Evolutionary conservation across 768 basidiomycete species (phyloP), one percentile per base, ranked within the genome.

Genomic region (Suillus subalutaceus): DNA sequence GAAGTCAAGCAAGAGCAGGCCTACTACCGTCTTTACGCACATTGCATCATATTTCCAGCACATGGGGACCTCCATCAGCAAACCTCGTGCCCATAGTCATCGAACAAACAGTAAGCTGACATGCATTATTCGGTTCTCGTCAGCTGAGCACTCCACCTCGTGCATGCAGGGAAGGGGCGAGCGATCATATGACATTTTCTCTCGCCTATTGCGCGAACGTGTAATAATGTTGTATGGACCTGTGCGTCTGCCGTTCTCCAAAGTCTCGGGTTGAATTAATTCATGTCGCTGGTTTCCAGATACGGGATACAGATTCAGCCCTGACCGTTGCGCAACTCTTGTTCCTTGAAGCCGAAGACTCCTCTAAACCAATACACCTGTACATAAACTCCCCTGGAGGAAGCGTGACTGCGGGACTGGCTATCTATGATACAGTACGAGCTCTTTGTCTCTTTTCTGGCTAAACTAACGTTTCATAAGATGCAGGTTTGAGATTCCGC

Each of bases 321-420:
- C 82, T 97, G 65, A 85, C 90, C 41, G 94, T 97, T 8, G 94
- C 96, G 1, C 96, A 98, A 73, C 83, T 99, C 9, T 88, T 99
- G 50, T 98, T 97, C 78, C 84, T 98, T 66, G 97, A 99, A 82
- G 96, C 97, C 1, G 96, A 97, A 77, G 96, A 98, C 69, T 88
- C 95, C 0, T 88, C 90, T 10, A 94, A 94, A 75, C 97, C 97
- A 4, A 97, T 99, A 64, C 96, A 97, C 72, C 80, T 99, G 13
- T 99, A 99, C 78, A 97, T 99, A 71, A 98, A 98, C 79, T 96
- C 93, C 8, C 97, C 97, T 0, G 97, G 97, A 2, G 97, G 97
- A 38, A 93, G 92, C 72, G 97, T 99, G 46, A 97, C 96, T 0
- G 94, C 96, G 58, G 97, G 97, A 10, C 81, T 99, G 66, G 97